phyloP scores from a whole-genome alignment of 768 basidiomycete species.

The Russula brevipes region DNA sequence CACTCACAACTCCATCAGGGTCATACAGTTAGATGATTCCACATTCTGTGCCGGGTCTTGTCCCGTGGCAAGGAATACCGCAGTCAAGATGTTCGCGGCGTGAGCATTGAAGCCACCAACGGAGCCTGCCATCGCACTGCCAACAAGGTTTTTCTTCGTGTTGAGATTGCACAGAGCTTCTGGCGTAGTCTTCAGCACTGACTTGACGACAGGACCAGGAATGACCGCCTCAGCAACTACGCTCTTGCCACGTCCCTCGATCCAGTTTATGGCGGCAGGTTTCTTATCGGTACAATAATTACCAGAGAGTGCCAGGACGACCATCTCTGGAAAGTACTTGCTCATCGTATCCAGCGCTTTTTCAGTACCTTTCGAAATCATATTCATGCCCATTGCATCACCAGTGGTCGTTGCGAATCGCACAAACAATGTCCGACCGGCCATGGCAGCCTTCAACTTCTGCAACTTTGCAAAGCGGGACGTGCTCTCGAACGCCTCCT shows the following conservation, averaged over 20 bases:
- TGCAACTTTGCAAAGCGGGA: conserved; percentile 87
- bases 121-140: conserved; percentile 97
- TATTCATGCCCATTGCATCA: conserved; percentile 99
- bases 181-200: conserved; percentile 93
- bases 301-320: conserved; percentile 83
- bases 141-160: conserved; percentile 94
- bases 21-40: conserved; percentile 97
- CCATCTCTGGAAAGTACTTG: conserved; percentile 83
- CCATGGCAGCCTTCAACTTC: conserved; percentile 81
- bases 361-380: conserved; percentile 98
- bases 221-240: conserved; percentile 95
- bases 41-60: conserved; percentile 99
- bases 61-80: conserved; percentile 91
- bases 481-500: conserved; percentile 88
- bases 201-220: conserved; percentile 82
- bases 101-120: conserved; percentile 99
- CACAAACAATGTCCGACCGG: conserved; percentile 89
- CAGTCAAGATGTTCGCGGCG: conserved; percentile 95
- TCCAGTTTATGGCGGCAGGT: conserved; percentile 99
- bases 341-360: conserved; percentile 81
- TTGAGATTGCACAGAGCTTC: conserved; percentile 85
- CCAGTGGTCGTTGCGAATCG: conserved; percentile 93
- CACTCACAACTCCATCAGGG: conserved; percentile 95
- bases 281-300: conserved; percentile 99
- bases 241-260: conserved; percentile 96